These are phyloP conservation scores for Diaporthe australafricana DNA, from an alignment of 2,329 filamentous ascomycete genomes.

Conservation along the genomic window DNA sequence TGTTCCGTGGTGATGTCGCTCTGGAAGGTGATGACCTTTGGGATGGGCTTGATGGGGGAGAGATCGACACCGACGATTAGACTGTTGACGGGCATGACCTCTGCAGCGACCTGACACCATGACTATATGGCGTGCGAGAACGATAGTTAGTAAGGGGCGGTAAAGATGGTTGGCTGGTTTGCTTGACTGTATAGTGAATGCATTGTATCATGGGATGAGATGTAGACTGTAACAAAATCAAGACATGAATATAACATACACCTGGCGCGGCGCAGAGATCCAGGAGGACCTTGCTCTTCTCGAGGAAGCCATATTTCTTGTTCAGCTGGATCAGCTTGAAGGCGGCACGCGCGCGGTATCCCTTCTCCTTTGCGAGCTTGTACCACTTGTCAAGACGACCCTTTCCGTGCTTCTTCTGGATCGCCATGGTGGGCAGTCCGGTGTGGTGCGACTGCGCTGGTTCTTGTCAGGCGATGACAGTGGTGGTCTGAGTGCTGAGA, in stretches of 20 bases:
- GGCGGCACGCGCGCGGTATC: slow-evolving; percentile 92
- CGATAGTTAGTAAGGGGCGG: slow-evolving; percentile 43
- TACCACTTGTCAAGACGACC: slow-evolving; percentile 99
- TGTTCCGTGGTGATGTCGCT: slow-evolving; percentile 98
- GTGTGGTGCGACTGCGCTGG: background rate
- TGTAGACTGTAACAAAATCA: background rate
- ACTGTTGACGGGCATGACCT: slow-evolving; percentile 91
- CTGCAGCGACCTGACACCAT: slow-evolving; percentile 96
- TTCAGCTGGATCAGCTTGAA: slow-evolving; percentile 99
- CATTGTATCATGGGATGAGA: background rate
- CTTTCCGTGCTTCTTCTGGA: slow-evolving; percentile 99
- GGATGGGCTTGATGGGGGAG: slow-evolving; percentile 94
- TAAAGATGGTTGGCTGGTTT: background rate
- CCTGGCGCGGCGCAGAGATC: slow-evolving; percentile 98
- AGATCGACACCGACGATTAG: slow-evolving; percentile 96
- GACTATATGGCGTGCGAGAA: slow-evolving; percentile 62
- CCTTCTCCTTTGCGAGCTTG: slow-evolving; percentile 97
- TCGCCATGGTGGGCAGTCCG: slow-evolving; percentile 74
- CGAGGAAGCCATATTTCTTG: slow-evolving; percentile 98
- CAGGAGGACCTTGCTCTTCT: slow-evolving; percentile 94
- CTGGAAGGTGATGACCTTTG: slow-evolving; percentile 93
- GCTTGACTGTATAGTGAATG: background rate
- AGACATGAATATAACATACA: slow-evolving; percentile 68
- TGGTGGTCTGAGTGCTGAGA: background rate
- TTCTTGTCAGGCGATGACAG: background rate